Evolutionary conservation across 371 early-diverging fungal species (phyloP).

Genomic region (Nematocida homosporus): DNA sequence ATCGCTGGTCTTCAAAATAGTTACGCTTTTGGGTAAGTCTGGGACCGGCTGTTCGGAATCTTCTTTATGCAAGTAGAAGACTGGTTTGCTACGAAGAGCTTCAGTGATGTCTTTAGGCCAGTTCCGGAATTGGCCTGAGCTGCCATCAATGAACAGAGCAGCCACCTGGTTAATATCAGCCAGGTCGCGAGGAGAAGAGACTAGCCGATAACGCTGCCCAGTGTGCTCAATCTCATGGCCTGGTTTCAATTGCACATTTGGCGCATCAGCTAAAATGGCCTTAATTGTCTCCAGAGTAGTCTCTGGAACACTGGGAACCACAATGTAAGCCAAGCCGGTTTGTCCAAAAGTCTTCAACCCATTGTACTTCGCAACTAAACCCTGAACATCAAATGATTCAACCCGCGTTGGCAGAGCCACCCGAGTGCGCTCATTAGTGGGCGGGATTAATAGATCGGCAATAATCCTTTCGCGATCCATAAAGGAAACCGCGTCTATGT

Average conservation of each 20-base stretch:
- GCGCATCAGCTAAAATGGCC: not conserved
- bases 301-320: constrained; percentile 7
- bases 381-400: not conserved
- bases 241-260: not conserved
- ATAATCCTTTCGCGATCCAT: constrained; percentile 53
- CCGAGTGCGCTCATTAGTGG: not conserved
- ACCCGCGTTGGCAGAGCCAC: not conserved
- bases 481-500: constrained; percentile 40
- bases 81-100: constrained; percentile 1
- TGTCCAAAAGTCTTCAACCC: not conserved
- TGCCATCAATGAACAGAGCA: constrained; percentile 46
- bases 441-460: constrained; percentile 22
- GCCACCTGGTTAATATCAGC: constrained; percentile 8
- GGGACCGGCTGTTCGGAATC: not conserved
- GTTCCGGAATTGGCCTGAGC: constrained; percentile 36
- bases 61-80: constrained; percentile 13
- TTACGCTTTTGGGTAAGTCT: not conserved
- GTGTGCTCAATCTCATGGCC: not conserved
- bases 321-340: constrained; percentile 27
- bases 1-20: not conserved
- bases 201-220: not conserved
- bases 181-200: not conserved
- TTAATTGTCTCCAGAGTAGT: not conserved
- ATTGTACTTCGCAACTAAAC: not conserved
- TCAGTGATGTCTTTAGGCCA: constrained; percentile 26